Base-by-base conservation (phyloP, 2,329 filamentous ascomycete genomes). In the Ramichloridium luteum region DNA sequence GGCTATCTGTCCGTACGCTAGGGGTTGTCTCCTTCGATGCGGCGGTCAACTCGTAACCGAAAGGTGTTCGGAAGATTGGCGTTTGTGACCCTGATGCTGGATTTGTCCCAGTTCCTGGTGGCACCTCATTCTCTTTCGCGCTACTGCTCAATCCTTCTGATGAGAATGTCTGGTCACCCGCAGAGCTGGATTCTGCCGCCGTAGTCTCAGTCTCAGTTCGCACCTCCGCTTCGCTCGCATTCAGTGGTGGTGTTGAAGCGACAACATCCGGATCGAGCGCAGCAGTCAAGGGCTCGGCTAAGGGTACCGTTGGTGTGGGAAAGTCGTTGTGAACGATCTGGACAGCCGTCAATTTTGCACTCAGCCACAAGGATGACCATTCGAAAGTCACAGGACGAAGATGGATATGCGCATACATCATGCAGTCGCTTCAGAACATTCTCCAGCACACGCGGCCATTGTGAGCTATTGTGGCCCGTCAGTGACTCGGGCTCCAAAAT, bases 251-350 rank as follows among this genome's bases (percentile, higher is more conserved):
- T 6, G 47, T 49, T 3, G 46, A 47, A 27, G 46, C 47, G 18
- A 53, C 45, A 12, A 54, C 44, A 34, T 53, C 46, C 4, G 51
- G 47, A 28, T 55, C 49, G 32, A 50, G 43, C 8, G 58, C 61
- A 36, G 54, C 54, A 36, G 56, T 60, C 39, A 52, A 57, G 37
- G 60, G 51, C 33, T 61, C 50, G 45, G 60, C 49, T 38, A 59
- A 56, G 26, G 61, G 67, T 31, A 73, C 58, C 31, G 62, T 64
- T 8, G 80, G 80, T 45, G 79, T 77, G 25, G 80, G 75, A 47
- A 93, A 93, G 31, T 78, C 76, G 51, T 74, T 67, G 55, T 72
- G 70, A 25, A 80, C 72, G 44, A 85, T 88, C 82, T 92, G 27
- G 15, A 11, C 14, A 17, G n/a, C n/a, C n/a, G n/a, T n/a, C n/a